Percentiles rank a stretch among this genome's conserved stretches.
phyloP scores from a whole-genome alignment of 345 rosid species.

The Euphorbia lathyris region DNA sequence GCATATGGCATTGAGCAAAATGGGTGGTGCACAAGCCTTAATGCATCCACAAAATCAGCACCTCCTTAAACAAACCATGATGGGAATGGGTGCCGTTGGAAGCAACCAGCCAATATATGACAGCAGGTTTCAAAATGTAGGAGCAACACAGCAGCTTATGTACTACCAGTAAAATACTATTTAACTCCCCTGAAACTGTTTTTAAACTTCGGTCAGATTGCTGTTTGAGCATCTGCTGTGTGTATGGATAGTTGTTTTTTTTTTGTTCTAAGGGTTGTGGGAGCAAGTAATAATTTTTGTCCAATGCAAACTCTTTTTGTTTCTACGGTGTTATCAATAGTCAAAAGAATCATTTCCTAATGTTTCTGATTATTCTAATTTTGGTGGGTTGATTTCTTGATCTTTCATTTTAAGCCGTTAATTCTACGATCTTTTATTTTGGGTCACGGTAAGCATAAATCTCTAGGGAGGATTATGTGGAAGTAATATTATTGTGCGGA shows the following conservation, averaged over 20 bases:
- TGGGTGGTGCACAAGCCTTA: constrained; percentile 63
- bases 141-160: constrained; percentile 81
- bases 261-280: too few relatives aligned
- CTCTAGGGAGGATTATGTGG: too few relatives aligned
- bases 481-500: too few relatives aligned
- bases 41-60: constrained; percentile 80
- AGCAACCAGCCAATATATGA: constrained; percentile 78
- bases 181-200: background rate
- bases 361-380: background rate
- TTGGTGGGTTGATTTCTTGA: too few relatives aligned
- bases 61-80: constrained; percentile 66
- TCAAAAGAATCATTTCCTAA: background rate
- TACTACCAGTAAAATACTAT: constrained; percentile 58
- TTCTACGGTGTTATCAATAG: too few relatives aligned
- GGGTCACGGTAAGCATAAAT: too few relatives aligned
- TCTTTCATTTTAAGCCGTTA: too few relatives aligned
- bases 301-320: too few relatives aligned
- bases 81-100: constrained; percentile 79
- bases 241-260: background rate
- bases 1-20: constrained; percentile 74
- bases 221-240: background rate
- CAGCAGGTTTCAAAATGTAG: constrained; percentile 72
- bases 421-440: background rate
- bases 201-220: too few relatives aligned
- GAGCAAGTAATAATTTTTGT: too few relatives aligned